These are phyloP conservation scores for Zymoseptoria crescenta DNA, from an alignment of 2,329 filamentous ascomycete species.

Conservation along the genomic window DNA sequence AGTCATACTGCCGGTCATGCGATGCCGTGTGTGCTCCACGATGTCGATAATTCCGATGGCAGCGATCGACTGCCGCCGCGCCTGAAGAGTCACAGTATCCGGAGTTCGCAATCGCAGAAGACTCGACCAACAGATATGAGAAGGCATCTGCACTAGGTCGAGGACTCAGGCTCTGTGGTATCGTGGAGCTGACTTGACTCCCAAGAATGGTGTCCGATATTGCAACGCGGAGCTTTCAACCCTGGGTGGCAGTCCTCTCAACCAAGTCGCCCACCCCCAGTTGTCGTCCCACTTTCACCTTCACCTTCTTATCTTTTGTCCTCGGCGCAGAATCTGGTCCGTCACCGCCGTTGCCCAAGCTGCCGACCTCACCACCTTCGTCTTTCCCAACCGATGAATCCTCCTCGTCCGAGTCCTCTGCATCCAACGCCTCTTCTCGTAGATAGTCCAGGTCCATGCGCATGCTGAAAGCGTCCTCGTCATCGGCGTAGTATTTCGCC, in stretches of 20 bases:
- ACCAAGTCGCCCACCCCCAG: constrained; percentile 71
- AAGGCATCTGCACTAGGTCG: background rate
- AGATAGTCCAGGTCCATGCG: constrained; percentile 65
- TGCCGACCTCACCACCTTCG: constrained; percentile 34
- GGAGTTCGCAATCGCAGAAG: background rate
- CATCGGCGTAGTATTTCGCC: constrained; percentile 90
- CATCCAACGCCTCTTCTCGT: constrained; percentile 45
- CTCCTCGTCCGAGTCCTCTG: constrained; percentile 34
- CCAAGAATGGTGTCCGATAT: background rate
- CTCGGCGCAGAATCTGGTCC: constrained; percentile 31
- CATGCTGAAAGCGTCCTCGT: constrained; percentile 94
- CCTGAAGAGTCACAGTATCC: too few relatives aligned
- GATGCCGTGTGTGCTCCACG: background rate
- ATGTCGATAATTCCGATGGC: background rate
- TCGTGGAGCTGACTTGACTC: background rate
- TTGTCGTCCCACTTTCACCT: constrained; percentile 74
- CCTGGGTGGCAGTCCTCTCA: constrained; percentile 37
- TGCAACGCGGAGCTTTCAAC: background rate
- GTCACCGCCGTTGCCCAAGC: constrained; percentile 34
- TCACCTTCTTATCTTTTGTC: constrained; percentile 57
- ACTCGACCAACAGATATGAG: background rate
- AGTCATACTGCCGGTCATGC: background rate
- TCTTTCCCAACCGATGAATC: constrained; percentile 36
- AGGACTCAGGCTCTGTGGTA: background rate
- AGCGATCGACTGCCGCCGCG: too few relatives aligned